Evolutionary conservation across 768 basidiomycete species (phyloP), one percentile per base, ranked within the genome.

Genomic region (Auriculariales sp.): DNA sequence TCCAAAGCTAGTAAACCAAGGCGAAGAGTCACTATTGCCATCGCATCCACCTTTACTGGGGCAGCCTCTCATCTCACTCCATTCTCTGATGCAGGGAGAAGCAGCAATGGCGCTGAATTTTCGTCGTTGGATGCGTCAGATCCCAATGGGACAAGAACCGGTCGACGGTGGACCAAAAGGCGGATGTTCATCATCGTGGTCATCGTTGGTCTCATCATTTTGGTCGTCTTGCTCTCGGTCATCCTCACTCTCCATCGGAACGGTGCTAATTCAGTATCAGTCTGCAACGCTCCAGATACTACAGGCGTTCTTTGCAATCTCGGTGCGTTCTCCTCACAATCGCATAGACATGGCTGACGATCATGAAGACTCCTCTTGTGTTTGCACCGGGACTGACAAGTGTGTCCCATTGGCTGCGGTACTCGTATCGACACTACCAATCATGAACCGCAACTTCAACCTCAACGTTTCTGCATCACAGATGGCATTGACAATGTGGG

Each of bases 331-430:
- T 15, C 36, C 31, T 45, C 19, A 5, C 35, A 28, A 45, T n/a
- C 14, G 34, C 3, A 29, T 32, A 5, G 27, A 31, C 19, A 30
- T 49, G 24, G 29, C 54, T 56, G 10, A 54, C 28, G 36, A 24
- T 50, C 32, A 44, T 12, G 35, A 53, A 81, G 79, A 80, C 64
- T 69, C 77, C 1, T 76, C 78, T 0, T 83, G 80, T 57, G 67
- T 75, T 31, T 82, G 80, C 55, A 73, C 74, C 11, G 71, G 74
- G 2, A 61, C 63, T n/a, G 52, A 73, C 42, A 24, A 19, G 12
- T 44, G 39, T 24, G 10, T 44, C 22, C 68, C 67, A 24, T 59
- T 83, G 9, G 79, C 81, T 0, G 69, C 74, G 57, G 71, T 64
- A 49, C 58, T 83, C 34, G 55, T 76, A 22, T 60, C 68, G 47